These are phyloP conservation scores for Endotrypanum monterogeii DNA, from an alignment of 208 protist species.

Conservation along the genomic window DNA sequence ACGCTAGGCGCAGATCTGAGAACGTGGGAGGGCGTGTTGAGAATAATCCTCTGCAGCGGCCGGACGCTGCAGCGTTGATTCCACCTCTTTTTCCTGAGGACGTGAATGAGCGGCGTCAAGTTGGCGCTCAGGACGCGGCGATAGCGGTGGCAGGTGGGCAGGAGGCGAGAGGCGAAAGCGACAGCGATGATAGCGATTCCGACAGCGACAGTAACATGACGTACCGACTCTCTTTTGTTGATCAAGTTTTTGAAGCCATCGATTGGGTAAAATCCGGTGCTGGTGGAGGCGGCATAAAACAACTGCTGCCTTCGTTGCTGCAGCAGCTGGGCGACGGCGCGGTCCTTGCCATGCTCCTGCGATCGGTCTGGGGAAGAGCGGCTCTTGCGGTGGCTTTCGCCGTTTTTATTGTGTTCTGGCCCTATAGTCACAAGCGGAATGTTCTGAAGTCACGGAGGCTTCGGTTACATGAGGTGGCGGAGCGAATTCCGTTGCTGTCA, in stretches of 20 bases:
- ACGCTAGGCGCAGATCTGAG: not conserved
- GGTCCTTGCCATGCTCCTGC: slow-evolving; percentile 28
- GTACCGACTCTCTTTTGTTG: slow-evolving; percentile 22
- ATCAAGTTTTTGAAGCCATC: slow-evolving; percentile 27
- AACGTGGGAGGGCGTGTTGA: too few relatives aligned
- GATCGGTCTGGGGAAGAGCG: slow-evolving; percentile 26
- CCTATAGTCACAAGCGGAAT: slow-evolving; percentile 34
- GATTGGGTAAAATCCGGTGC: slow-evolving; percentile 9
- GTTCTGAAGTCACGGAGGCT: slow-evolving; percentile 30
- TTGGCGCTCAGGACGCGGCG: not conserved
- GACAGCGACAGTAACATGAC: slow-evolving; percentile 1
- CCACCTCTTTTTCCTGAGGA: not conserved
- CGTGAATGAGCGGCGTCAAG: not conserved
- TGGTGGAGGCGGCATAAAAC: slow-evolving; percentile 11
- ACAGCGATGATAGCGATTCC: not conserved
- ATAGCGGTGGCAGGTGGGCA: not conserved
- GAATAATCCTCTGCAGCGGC: not conserved
- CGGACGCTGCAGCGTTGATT: not conserved
- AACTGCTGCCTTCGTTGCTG: not conserved
- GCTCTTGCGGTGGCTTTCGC: slow-evolving; percentile 15
- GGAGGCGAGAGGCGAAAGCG: not conserved
- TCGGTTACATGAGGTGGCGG: slow-evolving; percentile 59
- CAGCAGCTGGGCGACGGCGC: slow-evolving; percentile 18
- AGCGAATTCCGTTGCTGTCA: slow-evolving; percentile 38
- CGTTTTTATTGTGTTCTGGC: slow-evolving; percentile 28